Percentiles rank a stretch among this genome's conserved stretches.
phyloP scores from a whole-genome alignment of 352 stramenopile genomes.

The Thalassiosira hispida region DNA sequence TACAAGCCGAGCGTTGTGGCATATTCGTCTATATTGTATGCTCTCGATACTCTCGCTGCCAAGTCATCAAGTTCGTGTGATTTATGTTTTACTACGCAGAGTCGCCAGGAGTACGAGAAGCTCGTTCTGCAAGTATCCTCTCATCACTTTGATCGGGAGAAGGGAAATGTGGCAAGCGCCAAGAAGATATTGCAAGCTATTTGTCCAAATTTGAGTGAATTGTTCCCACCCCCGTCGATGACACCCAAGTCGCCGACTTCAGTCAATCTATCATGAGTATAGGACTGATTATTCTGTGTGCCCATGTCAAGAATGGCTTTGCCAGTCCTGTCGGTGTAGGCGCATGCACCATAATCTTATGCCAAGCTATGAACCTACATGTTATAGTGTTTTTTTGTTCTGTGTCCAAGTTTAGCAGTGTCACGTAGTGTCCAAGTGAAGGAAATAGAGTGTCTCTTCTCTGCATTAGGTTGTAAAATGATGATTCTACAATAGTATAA shows the following conservation, averaged over 20 bases:
- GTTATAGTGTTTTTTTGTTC: no score
- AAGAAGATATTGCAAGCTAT: conserved; percentile 44
- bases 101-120: conserved; percentile 18
- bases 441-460: no score
- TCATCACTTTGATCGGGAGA: conserved; percentile 34
- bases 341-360: no score
- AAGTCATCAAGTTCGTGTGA: no score
- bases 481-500: no score
- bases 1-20: conserved; percentile 65
- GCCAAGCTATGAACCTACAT: no score
- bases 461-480: no score
- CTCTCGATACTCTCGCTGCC: conserved; percentile 54
- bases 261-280: conserved; percentile 10
- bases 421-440: no score
- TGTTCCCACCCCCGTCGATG: conserved; percentile 16
- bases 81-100: not conserved
- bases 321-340: no score
- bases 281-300: conserved; percentile 43
- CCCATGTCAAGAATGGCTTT: no score
- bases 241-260: conserved; percentile 3
- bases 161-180: conserved; percentile 23
- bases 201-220: conserved; percentile 37
- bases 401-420: no score
- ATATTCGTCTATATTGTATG: conserved; percentile 66
- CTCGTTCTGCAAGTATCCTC: conserved; percentile 11